phyloP scores from a whole-genome alignment of 306 rosid species.

The Citrullus amarus region DNA sequence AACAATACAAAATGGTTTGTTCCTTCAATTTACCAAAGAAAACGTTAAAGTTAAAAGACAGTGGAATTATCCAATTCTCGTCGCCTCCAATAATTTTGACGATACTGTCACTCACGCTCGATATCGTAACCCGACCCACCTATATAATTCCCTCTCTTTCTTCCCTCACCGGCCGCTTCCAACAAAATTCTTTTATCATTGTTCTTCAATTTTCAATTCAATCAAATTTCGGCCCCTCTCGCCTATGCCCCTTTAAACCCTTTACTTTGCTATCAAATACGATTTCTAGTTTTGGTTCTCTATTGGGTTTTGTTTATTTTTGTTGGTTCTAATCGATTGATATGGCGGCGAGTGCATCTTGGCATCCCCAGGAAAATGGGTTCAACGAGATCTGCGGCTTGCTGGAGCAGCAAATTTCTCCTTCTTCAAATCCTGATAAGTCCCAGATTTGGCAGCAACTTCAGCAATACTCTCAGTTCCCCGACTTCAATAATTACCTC shows the following conservation, averaged over 20 bases:
- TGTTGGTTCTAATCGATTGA: conserved; percentile 5
- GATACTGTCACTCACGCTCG: conserved; percentile 10
- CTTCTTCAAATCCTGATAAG: conserved; percentile 67
- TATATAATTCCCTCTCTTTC: background rate
- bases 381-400: conserved; percentile 86
- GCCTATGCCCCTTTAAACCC: background rate
- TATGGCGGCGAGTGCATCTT: conserved; percentile 61
- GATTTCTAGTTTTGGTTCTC: background rate
- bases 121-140: conserved; percentile 1
- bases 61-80: conserved; percentile 2
- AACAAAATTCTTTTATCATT: background rate
- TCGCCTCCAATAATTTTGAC: conserved; percentile 10
- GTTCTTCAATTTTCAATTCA: background rate
- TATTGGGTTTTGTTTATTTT: background rate
- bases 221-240: background rate
- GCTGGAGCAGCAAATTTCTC: conserved; percentile 94
- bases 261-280: background rate
- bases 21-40: background rate
- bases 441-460: conserved; percentile 98
- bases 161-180: background rate
- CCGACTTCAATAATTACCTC: conserved; percentile 93
- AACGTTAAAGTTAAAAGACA: conserved; percentile 2
- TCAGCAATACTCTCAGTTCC: conserved; percentile 74
- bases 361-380: conserved; percentile 95
- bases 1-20: background rate